Conservation (phyloP, 257 asterid genomes). For the Solanum phureja region DNA sequence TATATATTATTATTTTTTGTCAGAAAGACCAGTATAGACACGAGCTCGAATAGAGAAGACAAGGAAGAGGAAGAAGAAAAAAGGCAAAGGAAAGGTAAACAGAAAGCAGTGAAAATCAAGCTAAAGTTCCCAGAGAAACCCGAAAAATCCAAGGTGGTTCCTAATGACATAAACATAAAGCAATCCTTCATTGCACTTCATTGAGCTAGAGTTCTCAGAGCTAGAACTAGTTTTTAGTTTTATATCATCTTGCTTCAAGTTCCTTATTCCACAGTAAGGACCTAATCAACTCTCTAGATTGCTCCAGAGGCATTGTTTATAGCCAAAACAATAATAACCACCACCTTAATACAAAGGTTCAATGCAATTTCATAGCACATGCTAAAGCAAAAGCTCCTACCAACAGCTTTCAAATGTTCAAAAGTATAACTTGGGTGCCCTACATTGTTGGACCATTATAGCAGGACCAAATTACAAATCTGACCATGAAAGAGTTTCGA, state of each 20-base stretch:
- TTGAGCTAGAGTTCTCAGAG: neutral
- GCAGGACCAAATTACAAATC: neutral
- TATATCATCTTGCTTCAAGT: neutral
- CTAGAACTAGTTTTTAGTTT: neutral
- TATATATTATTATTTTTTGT: neutral
- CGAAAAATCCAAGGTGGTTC: neutral
- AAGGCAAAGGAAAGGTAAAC: neutral
- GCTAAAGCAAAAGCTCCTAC: neutral
- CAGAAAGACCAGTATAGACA: neutral
- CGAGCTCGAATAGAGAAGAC: neutral
- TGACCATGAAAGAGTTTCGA: slow-evolving; percentile 8
- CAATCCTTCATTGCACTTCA: neutral
- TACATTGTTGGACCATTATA: neutral
- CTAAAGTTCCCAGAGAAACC: neutral
- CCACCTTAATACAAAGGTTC: neutral
- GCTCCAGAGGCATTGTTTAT: neutral
- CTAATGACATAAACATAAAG: neutral
- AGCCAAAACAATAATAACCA: neutral
- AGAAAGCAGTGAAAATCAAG: neutral
- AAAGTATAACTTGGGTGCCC: neutral
- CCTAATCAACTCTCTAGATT: neutral
- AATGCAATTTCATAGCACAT: neutral
- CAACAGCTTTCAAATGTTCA: neutral
- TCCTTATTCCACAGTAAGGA: neutral
- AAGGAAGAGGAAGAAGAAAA: neutral